These are phyloP conservation scores for Raphidocelis subcapitata DNA, from an alignment of 139 green algal genomes.

Conservation along the genomic window DNA sequence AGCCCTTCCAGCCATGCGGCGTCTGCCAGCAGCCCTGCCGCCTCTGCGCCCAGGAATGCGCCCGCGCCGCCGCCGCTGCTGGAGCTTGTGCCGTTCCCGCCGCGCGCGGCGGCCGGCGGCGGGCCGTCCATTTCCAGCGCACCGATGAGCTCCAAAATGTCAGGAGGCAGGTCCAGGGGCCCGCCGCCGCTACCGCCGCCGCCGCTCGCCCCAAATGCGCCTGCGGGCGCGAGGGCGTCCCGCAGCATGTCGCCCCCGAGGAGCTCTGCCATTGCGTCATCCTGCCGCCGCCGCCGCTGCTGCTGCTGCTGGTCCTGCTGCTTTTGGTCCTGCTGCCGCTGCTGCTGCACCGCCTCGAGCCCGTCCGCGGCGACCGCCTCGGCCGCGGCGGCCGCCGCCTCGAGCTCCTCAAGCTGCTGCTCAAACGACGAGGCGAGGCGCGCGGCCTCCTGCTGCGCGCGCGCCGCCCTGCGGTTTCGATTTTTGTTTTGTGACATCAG, in stretches of 20 bases:
- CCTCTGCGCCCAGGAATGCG: neutral
- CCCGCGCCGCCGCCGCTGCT: neutral
- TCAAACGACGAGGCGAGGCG: conserved; percentile 2
- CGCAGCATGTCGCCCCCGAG: neutral
- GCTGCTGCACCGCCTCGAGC: neutral
- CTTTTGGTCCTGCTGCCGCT: neutral
- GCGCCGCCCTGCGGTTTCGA: too few relatives aligned
- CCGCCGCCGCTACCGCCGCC: neutral
- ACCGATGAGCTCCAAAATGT: neutral
- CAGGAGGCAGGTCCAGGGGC: neutral
- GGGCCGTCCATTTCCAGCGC: neutral
- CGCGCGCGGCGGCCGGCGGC: neutral
- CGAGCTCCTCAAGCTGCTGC: neutral
- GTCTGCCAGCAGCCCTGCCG: too few relatives aligned
- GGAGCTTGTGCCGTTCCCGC: too few relatives aligned
- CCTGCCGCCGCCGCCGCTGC: neutral
- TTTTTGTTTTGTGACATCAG: too few relatives aligned
- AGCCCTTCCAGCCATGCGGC: neutral
- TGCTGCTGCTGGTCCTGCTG: conserved; percentile 2
- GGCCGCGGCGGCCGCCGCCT: neutral
- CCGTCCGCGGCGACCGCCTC: neutral
- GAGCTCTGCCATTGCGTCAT: neutral
- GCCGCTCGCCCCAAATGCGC: neutral
- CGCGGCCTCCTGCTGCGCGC: neutral
- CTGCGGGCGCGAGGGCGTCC: neutral